Base-by-base conservation (phyloP, 2,329 filamentous ascomycete species). In the Stromatinia cepivora region DNA sequence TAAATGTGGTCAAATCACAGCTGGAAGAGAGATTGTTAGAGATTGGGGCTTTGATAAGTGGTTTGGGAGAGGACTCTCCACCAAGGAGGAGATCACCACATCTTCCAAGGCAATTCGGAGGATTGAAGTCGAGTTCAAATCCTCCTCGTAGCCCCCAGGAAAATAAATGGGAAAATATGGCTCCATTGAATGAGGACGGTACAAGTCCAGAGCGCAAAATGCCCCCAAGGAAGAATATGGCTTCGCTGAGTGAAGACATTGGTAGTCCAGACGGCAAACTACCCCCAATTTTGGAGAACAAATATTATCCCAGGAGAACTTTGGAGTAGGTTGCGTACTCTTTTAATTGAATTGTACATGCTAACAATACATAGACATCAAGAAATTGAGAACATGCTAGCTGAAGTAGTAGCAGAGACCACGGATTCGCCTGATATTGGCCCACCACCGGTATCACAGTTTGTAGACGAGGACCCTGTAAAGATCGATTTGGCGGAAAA, bases 21-120 rank as follows among this genome's bases (percentile, higher is more conserved):
- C 82, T 96, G 72, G 89, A 93, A 77, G 83, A 85, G 3, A 93
- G 94, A 79, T 83, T 95, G 28, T 81, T 85, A 46, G 90, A 94
- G 81, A 86, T 93, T 80, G 85, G 87, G 42, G 83, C 84, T 4
- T 82, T 94, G 73, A 84, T 95, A 15, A 87, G 86, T 57, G 85
- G 86, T 39, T 82, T 94, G 56, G 90, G 89, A 8, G 76, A 84
- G 53, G 86, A 89, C 73, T 86, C 87, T 48, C 84, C 87, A 25
- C 79, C 79, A 72, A 86, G 86, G 75, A 79, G 81, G 57, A 85
- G 79, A 70, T 79, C 81, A 57, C 76, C 80, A 34, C 81, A 81
- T 62, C 79, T 77, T 17, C 80, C 81, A 67, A 78, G 72, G 34
- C 67, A 66, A n/a, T 50, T 36, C 28, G 62, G 62, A 6, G 66